Percentiles rank a stretch among this genome's conserved stretches.
Conservation (phyloP, 192 early-diverging fungal genomes). For the Backusella liffmaniae region DNA sequence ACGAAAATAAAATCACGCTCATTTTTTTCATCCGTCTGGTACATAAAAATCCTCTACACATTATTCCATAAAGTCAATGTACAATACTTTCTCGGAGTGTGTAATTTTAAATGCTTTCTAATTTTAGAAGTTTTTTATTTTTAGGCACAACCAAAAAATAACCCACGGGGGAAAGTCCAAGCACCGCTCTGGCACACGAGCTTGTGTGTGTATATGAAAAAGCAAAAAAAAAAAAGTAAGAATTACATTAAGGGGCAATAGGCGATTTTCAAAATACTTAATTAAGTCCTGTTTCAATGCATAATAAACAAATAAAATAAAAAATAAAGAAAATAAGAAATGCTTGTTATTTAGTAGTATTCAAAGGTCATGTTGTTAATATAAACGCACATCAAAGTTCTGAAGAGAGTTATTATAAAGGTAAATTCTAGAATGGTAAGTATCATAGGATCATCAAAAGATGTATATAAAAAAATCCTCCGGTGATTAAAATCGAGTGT, state of each 20-base stretch:
- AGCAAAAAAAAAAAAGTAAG: not conserved
- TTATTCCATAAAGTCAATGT: too few species aligned
- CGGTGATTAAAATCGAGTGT: not conserved
- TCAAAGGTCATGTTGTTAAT: not conserved
- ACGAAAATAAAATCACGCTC: too few species aligned
- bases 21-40: too few species aligned
- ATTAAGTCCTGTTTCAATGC: conserved; percentile 1
- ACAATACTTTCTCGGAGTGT: not conserved
- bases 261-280: not conserved
- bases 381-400: not conserved
- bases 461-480: not conserved
- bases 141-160: not conserved
- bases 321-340: not conserved
- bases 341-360: not conserved
- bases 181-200: not conserved
- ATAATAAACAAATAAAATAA: not conserved
- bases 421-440: not conserved
- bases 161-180: not conserved
- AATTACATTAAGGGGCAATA: not conserved
- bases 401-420: not conserved
- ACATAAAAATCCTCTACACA: too few species aligned
- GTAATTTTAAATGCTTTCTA: not conserved
- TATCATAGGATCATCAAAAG: conserved; percentile 1
- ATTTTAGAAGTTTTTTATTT: conserved; percentile 6
- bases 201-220: not conserved